Base-by-base conservation (phyloP, 1,284 basidiomycete species). In the Cystobasidiaceae sp. region DNA sequence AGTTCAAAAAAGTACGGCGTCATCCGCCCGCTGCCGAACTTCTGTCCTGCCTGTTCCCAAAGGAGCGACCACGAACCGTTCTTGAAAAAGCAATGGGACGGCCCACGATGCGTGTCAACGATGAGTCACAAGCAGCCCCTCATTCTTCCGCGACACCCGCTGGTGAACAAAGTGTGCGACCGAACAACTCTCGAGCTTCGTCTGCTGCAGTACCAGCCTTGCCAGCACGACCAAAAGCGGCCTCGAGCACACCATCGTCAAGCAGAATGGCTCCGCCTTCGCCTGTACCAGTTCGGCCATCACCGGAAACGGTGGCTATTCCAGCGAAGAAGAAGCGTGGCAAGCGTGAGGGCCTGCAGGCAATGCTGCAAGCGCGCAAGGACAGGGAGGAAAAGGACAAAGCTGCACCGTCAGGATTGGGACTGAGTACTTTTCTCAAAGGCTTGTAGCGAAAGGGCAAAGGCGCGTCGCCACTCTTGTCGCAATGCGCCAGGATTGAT, bases 271-370 rank as follows among this genome's bases (percentile, higher is more conserved):
- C 32, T 7, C 34, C 34, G 58, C 44, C 44, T 13, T 30, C 21
- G 17, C 23, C 58, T 6, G 21, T 28, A 51, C 25, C 28, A 32
- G 9, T 17, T 15, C 17, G 11, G 3, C 23, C 39, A 7, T 11
- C 43, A 7, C 28, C 28, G 27, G 27, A n/a, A 32, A 32, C n/a
- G 9, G 32, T 8, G 15, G 9, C 58, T 17, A 3, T 11, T 5
- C 4, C 28, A 27, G 23, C 28, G 15, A 60, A 51, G 48, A 62
- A 62, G 39, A 52, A 54, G 27, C 60, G 60, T n/a, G 45, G 49
- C 41, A 62, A 62, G 43, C 27, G 34, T 15, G 60, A 62, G 34
- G 60, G 60, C 2, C 50, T 62, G 4, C 60, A 62, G 32, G 60
- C 60, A 7, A 52, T 62, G 49, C 41, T 62, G n/a, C 49, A 52